Evolutionary conservation across 1,284 basidiomycete genomes (phyloP), one percentile per base, ranked within the genome.

Genomic region (Neolentinus lepideus): DNA sequence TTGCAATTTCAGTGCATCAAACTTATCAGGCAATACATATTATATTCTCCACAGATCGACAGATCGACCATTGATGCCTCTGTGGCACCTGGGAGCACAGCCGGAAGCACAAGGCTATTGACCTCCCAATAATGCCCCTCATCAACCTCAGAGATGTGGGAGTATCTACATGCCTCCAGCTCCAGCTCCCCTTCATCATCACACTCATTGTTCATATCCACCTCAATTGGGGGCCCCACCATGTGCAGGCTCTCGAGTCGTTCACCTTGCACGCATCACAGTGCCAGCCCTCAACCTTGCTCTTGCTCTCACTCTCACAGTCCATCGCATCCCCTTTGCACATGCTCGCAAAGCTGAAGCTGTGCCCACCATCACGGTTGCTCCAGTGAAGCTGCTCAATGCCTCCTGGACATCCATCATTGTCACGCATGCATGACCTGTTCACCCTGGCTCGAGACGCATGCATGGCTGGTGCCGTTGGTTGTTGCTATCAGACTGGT

Each of bases 351-450:
- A 89, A 90, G 62, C 85, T 89, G 67, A 90, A 89, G 63, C 84
- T 86, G 38, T 82, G 76, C 2, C 76, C 71, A 2, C 80, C 82
- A 58, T 87, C 84, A 19, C 72, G 69, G 62, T 79, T 77, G 55
- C 75, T 69, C 38, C 74, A 68, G 12, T 82, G 86, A 35, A 91
- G 81, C 61, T 89, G 85, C 60, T 90, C 86, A 60, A 94, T 92
- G 9, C 92, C 61, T 89, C 74, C 69, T 94, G 89, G 11, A 94
- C 89, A 59, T 94, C 90, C 3, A 88, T 91, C 77, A 94, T 79
- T 1, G 92, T 94, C 1, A 83, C 85, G 52, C 81, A n/a, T n/a
- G 81, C 89, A 94, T 92, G 60, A 90, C 83, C 60, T 82, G 78
- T 2, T 71, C 74, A 33, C 77, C 75, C 26, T 64, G 56, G 31